phyloP scores from a whole-genome alignment of 768 basidiomycete genomes.

The Amanita brunnescens region DNA sequence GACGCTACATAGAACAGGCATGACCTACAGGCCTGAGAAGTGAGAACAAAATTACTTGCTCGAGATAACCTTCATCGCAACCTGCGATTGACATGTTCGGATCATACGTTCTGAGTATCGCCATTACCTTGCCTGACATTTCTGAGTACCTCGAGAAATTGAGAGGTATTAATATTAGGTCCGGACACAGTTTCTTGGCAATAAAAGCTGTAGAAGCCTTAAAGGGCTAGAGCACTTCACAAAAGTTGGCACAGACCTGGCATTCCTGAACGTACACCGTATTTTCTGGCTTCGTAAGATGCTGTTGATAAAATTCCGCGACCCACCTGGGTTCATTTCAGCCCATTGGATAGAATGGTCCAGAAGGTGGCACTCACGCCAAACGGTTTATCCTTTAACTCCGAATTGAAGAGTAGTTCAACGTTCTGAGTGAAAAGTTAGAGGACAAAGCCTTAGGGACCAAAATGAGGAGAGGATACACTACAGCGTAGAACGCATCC shows the following conservation, averaged over 20 bases:
- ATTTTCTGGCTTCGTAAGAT: constrained; percentile 87
- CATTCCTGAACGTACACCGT: constrained; percentile 92
- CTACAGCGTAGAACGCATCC: constrained; percentile 81
- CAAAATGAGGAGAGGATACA: constrained; percentile 8
- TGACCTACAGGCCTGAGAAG: neutral
- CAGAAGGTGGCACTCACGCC: constrained; percentile 38
- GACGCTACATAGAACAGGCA: constrained; percentile 39
- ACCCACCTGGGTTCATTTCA: constrained; percentile 48
- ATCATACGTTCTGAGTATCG: constrained; percentile 57
- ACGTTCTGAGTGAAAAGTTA: constrained; percentile 36
- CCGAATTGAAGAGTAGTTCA: constrained; percentile 58
- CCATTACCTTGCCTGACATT: constrained; percentile 71
- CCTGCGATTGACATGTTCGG: constrained; percentile 68
- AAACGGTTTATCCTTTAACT: constrained; percentile 64
- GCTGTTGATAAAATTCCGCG: constrained; percentile 82
- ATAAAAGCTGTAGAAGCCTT: constrained; percentile 58
- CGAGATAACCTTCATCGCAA: constrained; percentile 87
- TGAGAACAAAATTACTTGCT: constrained; percentile 38
- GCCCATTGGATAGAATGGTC: constrained; percentile 8
- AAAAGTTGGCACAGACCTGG: constrained; percentile 42
- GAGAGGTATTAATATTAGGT: constrained; percentile 61
- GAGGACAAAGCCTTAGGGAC: neutral
- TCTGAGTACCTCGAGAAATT: constrained; percentile 58
- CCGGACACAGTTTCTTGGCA: constrained; percentile 89
- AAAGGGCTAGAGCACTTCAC: neutral